A percentile compares a stretch with the other conserved stretches of the same genome.
These are phyloP conservation scores for Fusarium lateritium DNA, from an alignment of 2,329 filamentous ascomycete species.

Conservation along the genomic window DNA sequence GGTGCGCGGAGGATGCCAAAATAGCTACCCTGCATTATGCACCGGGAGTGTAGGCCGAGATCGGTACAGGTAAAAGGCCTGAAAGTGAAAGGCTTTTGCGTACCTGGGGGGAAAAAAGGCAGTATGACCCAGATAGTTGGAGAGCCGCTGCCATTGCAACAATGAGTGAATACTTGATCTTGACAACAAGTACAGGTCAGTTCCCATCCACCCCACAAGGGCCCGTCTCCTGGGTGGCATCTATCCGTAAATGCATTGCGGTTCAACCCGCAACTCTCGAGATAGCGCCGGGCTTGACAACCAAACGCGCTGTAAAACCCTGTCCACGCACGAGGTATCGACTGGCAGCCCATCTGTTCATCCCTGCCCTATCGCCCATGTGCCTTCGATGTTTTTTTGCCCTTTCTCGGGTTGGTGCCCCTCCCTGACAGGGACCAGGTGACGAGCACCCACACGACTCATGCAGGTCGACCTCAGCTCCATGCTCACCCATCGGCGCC, in stretches of 20 bases:
- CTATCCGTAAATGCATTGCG: constrained; percentile 50
- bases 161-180: constrained; percentile 11
- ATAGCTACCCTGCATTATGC: constrained; percentile 37
- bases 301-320: constrained; percentile 44
- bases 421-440: constrained; percentile 38
- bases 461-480: constrained; percentile 46
- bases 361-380: constrained; percentile 36
- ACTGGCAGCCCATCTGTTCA: constrained; percentile 30
- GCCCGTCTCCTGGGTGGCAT: constrained; percentile 44
- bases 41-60: neutral
- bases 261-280: constrained; percentile 55
- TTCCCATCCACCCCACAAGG: constrained; percentile 34
- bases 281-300: constrained; percentile 49
- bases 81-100: neutral
- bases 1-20: constrained; percentile 22
- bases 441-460: constrained; percentile 44
- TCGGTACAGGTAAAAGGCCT: neutral
- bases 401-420: constrained; percentile 26
- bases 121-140: neutral
- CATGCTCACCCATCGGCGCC: constrained; percentile 36
- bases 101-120: neutral
- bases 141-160: constrained; percentile 8
- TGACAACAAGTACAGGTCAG: constrained; percentile 21
- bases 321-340: constrained; percentile 39
- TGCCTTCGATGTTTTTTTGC: constrained; percentile 27